phyloP scores from a whole-genome alignment of 306 rosid species.

The Rosa lucieae region DNA sequence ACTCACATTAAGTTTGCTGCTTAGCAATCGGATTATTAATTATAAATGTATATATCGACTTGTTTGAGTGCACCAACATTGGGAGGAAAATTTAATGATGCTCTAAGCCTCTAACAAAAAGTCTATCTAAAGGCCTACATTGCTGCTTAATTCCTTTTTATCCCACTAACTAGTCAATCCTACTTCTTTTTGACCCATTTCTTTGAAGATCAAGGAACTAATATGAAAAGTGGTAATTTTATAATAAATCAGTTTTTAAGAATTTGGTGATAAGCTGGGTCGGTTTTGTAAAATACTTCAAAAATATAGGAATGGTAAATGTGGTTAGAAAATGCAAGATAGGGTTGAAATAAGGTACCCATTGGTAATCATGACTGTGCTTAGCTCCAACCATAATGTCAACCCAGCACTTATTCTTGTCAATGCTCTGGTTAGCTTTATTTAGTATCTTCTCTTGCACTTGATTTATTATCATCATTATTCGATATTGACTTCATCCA shows the following conservation, averaged over 20 bases:
- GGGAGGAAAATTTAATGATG: background rate
- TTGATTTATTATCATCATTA: slow-evolving; percentile 1
- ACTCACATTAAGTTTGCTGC: background rate
- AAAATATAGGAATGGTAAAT: background rate
- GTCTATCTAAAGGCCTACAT: background rate
- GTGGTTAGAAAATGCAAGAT: too few relatives aligned
- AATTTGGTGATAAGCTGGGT: slow-evolving; percentile 10
- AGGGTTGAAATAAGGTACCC: background rate
- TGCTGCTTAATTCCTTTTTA: background rate
- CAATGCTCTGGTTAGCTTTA: background rate
- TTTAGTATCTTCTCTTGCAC: slow-evolving; percentile 2
- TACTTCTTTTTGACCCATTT: slow-evolving; percentile 16
- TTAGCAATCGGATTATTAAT: background rate
- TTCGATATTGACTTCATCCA: background rate
- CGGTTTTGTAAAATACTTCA: background rate
- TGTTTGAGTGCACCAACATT: background rate
- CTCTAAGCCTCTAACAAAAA: background rate
- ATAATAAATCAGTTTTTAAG: background rate
- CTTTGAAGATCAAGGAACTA: slow-evolving; percentile 8
- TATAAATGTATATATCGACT: background rate
- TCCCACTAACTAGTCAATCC: background rate
- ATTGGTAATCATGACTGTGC: slow-evolving; percentile 2
- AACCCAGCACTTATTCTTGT: slow-evolving; percentile 3
- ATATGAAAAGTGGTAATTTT: background rate
- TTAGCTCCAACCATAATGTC: slow-evolving; percentile 1